phyloP scores from a whole-genome alignment of 306 rosid species.

The Gynostemma pentaphyllum region DNA sequence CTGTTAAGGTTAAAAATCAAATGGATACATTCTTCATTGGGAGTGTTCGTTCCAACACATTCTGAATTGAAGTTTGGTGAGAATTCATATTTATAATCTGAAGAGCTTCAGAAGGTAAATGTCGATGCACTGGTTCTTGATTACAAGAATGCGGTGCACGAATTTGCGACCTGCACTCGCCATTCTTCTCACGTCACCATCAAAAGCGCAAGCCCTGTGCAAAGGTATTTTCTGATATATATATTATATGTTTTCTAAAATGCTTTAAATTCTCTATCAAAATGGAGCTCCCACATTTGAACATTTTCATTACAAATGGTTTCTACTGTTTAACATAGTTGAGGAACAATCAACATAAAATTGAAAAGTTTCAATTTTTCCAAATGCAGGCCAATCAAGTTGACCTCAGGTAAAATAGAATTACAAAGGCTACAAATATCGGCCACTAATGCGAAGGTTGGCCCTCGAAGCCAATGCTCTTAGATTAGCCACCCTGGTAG shows the following conservation, averaged over 20 bases:
- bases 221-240: too few relatives aligned
- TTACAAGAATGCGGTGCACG: constrained; percentile 90
- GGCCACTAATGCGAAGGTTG: constrained; percentile 25
- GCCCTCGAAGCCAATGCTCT: constrained; percentile 79
- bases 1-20: too few relatives aligned
- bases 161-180: constrained; percentile 50
- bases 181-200: too few relatives aligned
- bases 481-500: constrained; percentile 47
- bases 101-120: constrained; percentile 80
- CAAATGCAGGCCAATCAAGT: not conserved
- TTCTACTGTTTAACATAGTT: not conserved
- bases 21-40: too few relatives aligned
- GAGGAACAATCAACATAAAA: not conserved
- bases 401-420: not conserved
- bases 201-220: not conserved
- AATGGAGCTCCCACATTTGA: too few relatives aligned
- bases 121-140: constrained; percentile 87
- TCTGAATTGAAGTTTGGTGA: too few relatives aligned
- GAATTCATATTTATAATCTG: too few relatives aligned
- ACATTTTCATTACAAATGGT: too few relatives aligned
- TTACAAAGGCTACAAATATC: constrained; percentile 12
- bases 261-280: too few relatives aligned
- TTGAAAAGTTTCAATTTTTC: not conserved
- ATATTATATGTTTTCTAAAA: too few relatives aligned
- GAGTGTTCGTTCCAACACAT: too few relatives aligned